These are phyloP conservation scores for Centaurea solstitialis DNA, from an alignment of 129 eudicot genomes.

Conservation along the genomic window DNA sequence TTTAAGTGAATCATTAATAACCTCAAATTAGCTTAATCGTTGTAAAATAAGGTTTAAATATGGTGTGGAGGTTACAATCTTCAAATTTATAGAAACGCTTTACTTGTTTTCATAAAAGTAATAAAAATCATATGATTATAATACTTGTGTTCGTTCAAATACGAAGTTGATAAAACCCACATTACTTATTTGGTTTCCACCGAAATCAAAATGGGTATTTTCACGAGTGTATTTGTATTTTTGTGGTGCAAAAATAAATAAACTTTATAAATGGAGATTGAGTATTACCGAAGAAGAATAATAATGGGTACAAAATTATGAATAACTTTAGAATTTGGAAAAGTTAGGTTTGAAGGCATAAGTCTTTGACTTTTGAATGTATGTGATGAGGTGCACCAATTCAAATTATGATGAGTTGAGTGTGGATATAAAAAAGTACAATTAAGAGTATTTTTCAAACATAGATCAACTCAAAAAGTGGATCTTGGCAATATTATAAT, in stretches of 20 bases:
- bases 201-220: not conserved
- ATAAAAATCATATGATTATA: not conserved
- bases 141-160: not conserved
- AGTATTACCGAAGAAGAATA: not conserved
- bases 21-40: not conserved
- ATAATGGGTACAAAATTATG: conserved; percentile 11
- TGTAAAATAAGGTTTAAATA: not conserved
- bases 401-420: conserved; percentile 9
- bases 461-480: conserved; percentile 38
- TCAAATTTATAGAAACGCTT: not conserved
- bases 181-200: not conserved
- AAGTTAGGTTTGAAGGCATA: conserved; percentile 32
- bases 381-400: conserved; percentile 12
- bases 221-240: not conserved
- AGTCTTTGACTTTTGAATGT: conserved; percentile 25
- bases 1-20: not conserved
- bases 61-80: not conserved
- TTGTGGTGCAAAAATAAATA: not conserved
- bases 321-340: conserved; percentile 29
- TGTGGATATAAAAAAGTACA: conserved; percentile 23
- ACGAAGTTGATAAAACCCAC: not conserved
- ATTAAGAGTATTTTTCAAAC: conserved; percentile 27
- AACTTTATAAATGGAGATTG: not conserved
- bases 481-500: conserved; percentile 33
- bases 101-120: not conserved